Conservation (phyloP, 768 basidiomycete species). For the Rhodotorula sphaerocarpa region DNA sequence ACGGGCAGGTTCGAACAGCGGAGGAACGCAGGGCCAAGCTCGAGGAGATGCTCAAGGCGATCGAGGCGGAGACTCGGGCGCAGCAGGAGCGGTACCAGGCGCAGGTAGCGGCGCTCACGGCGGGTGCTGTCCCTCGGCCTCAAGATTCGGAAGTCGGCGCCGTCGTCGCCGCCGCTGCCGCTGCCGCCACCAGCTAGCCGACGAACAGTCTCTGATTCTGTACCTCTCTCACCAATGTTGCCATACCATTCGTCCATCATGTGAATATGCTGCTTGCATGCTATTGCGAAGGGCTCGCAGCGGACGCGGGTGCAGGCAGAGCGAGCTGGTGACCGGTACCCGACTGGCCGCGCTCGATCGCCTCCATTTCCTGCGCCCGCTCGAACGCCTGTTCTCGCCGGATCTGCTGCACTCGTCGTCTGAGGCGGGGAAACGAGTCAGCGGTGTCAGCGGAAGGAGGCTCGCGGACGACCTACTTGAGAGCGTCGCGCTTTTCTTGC, state of each 20-base stretch:
- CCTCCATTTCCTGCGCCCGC: constrained; percentile 5
- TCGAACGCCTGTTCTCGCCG: constrained; percentile 16
- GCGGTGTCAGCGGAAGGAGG: not conserved
- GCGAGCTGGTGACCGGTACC: constrained; percentile 21
- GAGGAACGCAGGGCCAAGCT: constrained; percentile 18
- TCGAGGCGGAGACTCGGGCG: constrained; percentile 2
- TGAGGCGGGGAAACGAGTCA: not conserved
- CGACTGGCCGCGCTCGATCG: not conserved
- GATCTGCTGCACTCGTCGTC: constrained; percentile 10
- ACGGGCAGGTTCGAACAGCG: not conserved
- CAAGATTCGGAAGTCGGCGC: too few species aligned
- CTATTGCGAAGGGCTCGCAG: not conserved
- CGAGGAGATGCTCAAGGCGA: not conserved
- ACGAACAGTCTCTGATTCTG: too few species aligned
- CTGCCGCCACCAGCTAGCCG: too few species aligned
- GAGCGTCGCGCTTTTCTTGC: constrained; percentile 20
- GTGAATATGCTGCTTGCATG: too few species aligned
- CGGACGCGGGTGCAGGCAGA: constrained; percentile 2
- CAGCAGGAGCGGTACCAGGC: constrained; percentile 2
- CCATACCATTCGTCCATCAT: too few species aligned
- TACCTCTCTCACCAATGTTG: too few species aligned
- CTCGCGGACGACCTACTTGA: not conserved
- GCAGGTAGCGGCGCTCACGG: not conserved
- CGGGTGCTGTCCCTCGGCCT: not conserved
- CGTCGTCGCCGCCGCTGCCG: too few species aligned